Base-by-base conservation (phyloP, 2,329 filamentous ascomycete genomes). In the Verticillium klebahnii region DNA sequence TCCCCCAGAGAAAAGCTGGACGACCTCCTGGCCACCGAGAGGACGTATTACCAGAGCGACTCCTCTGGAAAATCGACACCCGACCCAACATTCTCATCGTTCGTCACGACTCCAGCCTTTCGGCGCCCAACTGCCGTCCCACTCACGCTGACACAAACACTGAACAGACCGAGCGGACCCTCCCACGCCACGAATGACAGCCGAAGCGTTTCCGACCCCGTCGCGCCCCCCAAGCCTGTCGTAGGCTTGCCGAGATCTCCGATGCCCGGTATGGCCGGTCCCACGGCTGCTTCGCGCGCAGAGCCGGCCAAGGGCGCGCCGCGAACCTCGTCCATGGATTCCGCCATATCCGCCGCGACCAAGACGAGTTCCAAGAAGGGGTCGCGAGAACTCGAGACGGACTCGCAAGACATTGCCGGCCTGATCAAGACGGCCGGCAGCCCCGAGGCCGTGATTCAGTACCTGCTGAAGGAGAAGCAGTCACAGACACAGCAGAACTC, bases 301-400 rank as follows among this genome's bases (percentile, higher is more conserved):
- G 78, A 78, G 62, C 69, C 73, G 60, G 69, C 69, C 52, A 77
- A 76, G 64, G 75, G 71, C 45, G 65, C 77, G 23, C 86, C 89
- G 61, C 87, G 93, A 69, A 96, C 90, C 61, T 90, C 91, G 3
- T 97, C 94, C 12, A 94, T 97, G 70, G 94, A 98, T 74, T 97
- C 93, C 12, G 90, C 91, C n/a, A 89, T 96, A 56, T 97, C 94
- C 2, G 85, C 86, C 11, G 92, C 91, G 7, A 81, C 80, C 11
- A 84, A 85, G 60, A 80, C 80, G 2, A 80, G 85, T 61, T 80
- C 82, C 7, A 82, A 85, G 66, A 88, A 85, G 67, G 82, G 79
- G 31, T 81, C 85, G 1, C 81, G 84, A 56, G 87, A 89, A 66
- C 40, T 50, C 19, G 40, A 50, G 19, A 50, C 40, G 8, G 40